Conservation (phyloP, 2,329 filamentous ascomycete genomes). For the Lachnum nothofagi region DNA sequence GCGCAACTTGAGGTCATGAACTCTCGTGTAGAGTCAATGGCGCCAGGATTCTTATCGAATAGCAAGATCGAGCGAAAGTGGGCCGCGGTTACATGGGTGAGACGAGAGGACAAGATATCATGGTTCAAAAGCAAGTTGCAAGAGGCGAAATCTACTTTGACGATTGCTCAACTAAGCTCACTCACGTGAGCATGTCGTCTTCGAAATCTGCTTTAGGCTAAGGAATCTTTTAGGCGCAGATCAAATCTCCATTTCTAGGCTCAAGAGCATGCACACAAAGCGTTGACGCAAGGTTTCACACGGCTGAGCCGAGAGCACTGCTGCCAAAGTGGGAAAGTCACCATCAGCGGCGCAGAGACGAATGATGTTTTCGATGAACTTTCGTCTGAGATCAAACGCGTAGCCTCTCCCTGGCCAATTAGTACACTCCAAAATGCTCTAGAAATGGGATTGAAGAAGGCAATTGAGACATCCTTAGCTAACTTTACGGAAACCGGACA, state of each 20-base stretch:
- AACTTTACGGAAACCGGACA: background rate
- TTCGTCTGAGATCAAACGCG: background rate
- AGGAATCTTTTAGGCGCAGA: background rate
- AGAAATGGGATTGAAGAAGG: background rate
- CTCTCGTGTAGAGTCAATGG: constrained; percentile 2
- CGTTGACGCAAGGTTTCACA: background rate
- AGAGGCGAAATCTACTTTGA: constrained; percentile 1
- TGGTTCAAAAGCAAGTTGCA: constrained; percentile 2
- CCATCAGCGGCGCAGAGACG: background rate
- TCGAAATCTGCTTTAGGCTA: background rate
- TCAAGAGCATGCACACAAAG: background rate
- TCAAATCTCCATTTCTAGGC: background rate
- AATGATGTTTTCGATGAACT: background rate
- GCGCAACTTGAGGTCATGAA: background rate
- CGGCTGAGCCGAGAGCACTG: background rate
- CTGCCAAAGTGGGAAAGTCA: background rate
- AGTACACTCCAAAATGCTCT: background rate
- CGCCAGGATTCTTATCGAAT: constrained; percentile 3
- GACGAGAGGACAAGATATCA: constrained; percentile 2
- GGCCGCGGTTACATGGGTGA: constrained; percentile 2
- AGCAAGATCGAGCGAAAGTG: constrained; percentile 1
- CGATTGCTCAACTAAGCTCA: constrained; percentile 1
- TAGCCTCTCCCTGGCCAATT: background rate
- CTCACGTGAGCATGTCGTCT: background rate
- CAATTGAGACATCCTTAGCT: background rate